Evolutionary conservation across 805 yeast genomes (phyloP).

Genomic region (Ogataea neopini): DNA sequence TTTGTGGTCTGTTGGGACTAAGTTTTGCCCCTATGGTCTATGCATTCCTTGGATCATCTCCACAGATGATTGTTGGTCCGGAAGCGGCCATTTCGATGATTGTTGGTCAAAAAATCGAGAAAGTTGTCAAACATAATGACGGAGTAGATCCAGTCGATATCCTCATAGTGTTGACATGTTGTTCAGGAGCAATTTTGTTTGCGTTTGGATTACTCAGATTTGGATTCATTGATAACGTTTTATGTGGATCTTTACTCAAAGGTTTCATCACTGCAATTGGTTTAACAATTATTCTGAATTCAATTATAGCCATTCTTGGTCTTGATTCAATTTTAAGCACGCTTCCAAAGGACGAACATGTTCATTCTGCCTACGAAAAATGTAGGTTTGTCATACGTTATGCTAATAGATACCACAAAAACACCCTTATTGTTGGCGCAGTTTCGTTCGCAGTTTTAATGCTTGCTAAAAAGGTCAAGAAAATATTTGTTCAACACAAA

Average conservation of each 20-base stretch:
- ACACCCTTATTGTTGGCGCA: slow-evolving; percentile 64
- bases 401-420: slow-evolving; percentile 47
- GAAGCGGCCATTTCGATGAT: slow-evolving; percentile 85
- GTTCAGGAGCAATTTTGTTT: slow-evolving; percentile 72
- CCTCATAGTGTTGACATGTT: slow-evolving; percentile 67
- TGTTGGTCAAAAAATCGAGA: slow-evolving; percentile 75
- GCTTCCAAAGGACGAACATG: slow-evolving; percentile 47
- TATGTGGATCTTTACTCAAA: slow-evolving; percentile 72
- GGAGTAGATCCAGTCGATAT: slow-evolving; percentile 51
- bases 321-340: slow-evolving; percentile 47
- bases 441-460: slow-evolving; percentile 49
- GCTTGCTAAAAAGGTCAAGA: slow-evolving; percentile 42
- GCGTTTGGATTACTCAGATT: slow-evolving; percentile 78
- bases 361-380: slow-evolving; percentile 74
- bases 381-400: slow-evolving; percentile 55
- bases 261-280: slow-evolving; percentile 91
- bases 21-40: slow-evolving; percentile 80
- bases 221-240: slow-evolving; percentile 81
- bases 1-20: slow-evolving; percentile 75
- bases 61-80: slow-evolving; percentile 89
- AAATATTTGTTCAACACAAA: slow-evolving; percentile 34
- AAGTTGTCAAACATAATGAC: slow-evolving; percentile 44
- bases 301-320: slow-evolving; percentile 73
- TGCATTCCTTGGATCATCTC: slow-evolving; percentile 79
- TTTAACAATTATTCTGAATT: slow-evolving; percentile 75